Percentiles rank a stretch among this genome's conserved stretches.
phyloP scores from a whole-genome alignment of 78 protist species.

The Guillardia theta region DNA sequence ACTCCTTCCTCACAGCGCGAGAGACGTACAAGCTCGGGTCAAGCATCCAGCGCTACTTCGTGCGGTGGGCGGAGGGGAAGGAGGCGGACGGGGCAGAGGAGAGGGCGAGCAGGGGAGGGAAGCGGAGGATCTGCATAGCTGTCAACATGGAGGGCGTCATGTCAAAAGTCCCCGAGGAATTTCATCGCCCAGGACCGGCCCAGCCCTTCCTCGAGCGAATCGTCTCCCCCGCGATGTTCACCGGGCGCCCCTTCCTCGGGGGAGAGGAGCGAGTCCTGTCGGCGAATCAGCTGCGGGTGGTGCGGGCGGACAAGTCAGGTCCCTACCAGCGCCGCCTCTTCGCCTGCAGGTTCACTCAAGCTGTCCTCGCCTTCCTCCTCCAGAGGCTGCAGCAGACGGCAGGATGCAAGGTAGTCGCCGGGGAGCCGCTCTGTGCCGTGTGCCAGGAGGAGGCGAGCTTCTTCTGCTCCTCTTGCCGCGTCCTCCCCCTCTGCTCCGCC shows the following conservation, averaged over 20 bases:
- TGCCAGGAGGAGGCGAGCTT: not conserved
- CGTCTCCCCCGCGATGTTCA: not conserved
- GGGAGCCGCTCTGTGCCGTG: not conserved
- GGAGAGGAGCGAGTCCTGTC: not conserved
- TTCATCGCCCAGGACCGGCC: not conserved
- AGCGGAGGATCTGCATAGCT: not conserved
- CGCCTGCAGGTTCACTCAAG: not conserved
- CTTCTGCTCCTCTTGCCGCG: not conserved
- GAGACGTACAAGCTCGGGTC: not conserved
- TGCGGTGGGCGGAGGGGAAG: not conserved
- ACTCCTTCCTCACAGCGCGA: not conserved
- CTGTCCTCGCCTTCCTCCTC: not conserved
- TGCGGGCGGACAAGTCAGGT: not conserved
- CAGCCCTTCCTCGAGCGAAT: not conserved
- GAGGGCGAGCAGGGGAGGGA: not conserved
- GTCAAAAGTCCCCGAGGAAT: not conserved
- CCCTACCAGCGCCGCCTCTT: not conserved
- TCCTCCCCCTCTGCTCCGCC: not conserved
- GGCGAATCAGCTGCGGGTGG: not conserved
- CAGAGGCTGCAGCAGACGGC: not conserved
- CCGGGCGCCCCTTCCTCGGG: not conserved
- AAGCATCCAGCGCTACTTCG: not conserved
- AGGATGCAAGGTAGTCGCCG: not conserved
- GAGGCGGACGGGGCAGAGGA: not conserved
- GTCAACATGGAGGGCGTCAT: not conserved